Conservation (phyloP, 768 basidiomycete species). For the Boletus speciosus region DNA sequence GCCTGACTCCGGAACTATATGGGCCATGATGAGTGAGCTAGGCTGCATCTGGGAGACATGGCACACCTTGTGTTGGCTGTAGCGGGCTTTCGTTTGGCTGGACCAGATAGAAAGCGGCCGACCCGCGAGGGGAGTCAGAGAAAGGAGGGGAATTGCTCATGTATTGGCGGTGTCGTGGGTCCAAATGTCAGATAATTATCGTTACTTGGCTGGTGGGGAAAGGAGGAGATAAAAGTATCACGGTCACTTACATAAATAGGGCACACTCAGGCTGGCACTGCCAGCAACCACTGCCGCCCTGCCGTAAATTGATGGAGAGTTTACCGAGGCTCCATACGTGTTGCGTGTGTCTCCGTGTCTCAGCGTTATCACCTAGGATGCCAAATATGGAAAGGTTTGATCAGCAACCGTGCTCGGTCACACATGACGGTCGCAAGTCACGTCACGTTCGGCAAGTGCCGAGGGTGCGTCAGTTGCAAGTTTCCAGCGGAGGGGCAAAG, state of each 20-base stretch:
- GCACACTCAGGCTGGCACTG: too few species aligned
- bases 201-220: conserved; percentile 11
- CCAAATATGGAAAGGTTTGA: conserved; percentile 23
- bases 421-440: conserved; percentile 10
- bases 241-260: conserved; percentile 15
- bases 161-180: conserved; percentile 3
- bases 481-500: conserved; percentile 22
- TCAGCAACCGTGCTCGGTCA: conserved; percentile 13
- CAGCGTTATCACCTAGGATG: not conserved
- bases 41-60: not conserved
- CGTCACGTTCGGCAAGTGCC: conserved; percentile 28
- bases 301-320: conserved; percentile 20
- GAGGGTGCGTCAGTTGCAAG: conserved; percentile 18
- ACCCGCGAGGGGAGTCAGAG: conserved; percentile 19
- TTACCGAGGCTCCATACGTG: not conserved
- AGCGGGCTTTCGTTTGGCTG: conserved; percentile 1
- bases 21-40: not conserved
- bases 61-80: conserved; percentile 12
- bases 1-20: conserved; percentile 6
- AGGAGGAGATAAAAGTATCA: not conserved
- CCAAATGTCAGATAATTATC: conserved; percentile 2
- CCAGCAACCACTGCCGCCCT: not conserved
- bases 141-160: conserved; percentile 20
- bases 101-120: conserved; percentile 1
- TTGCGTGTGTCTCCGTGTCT: not conserved